Conservation (phyloP, 1,284 basidiomycete species). For the Sporisorium graminicola region DNA sequence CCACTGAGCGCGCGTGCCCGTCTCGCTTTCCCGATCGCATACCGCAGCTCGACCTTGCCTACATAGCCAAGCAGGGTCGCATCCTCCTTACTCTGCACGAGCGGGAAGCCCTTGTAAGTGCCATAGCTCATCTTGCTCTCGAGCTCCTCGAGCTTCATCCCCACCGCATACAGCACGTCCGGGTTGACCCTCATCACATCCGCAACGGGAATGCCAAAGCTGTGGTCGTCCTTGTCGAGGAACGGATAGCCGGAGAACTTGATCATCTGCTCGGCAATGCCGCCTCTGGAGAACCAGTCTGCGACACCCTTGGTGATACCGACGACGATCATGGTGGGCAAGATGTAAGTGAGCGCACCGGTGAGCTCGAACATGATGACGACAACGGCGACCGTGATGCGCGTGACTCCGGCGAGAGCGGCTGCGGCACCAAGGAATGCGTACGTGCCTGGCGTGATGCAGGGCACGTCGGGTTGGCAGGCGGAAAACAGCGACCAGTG, state of each 20-base stretch:
- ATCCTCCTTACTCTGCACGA: slow-evolving; percentile 75
- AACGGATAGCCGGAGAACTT: slow-evolving; percentile 97
- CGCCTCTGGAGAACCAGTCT: slow-evolving; percentile 91
- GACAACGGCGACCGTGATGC: slow-evolving; percentile 96
- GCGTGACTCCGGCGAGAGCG: slow-evolving; percentile 80
- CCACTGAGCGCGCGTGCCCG: slow-evolving; percentile 38
- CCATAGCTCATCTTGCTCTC: slow-evolving; percentile 67
- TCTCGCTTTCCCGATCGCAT: slow-evolving; percentile 79
- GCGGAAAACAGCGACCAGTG: slow-evolving; percentile 86
- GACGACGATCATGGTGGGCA: slow-evolving; percentile 98
- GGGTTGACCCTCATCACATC: slow-evolving; percentile 88
- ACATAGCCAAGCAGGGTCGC: slow-evolving; percentile 86
- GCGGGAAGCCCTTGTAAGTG: slow-evolving; percentile 89
- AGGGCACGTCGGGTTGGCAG: slow-evolving; percentile 90
- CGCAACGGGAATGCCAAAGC: slow-evolving; percentile 88
- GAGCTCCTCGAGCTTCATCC: slow-evolving; percentile 81
- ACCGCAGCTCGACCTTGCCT: slow-evolving; percentile 84
- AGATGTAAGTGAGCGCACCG: slow-evolving; percentile 94
- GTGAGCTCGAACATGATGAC: slow-evolving; percentile 99
- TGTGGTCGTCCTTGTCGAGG: slow-evolving; percentile 83
- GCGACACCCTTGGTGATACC: slow-evolving; percentile 96
- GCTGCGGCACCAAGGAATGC: slow-evolving; percentile 53
- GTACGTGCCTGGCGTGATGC: slow-evolving; percentile 93
- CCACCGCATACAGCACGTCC: slow-evolving; percentile 79
- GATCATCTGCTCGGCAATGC: slow-evolving; percentile 97